Conservation (phyloP, 345 rosid genomes). For the Excoecaria cochinchinensis region DNA sequence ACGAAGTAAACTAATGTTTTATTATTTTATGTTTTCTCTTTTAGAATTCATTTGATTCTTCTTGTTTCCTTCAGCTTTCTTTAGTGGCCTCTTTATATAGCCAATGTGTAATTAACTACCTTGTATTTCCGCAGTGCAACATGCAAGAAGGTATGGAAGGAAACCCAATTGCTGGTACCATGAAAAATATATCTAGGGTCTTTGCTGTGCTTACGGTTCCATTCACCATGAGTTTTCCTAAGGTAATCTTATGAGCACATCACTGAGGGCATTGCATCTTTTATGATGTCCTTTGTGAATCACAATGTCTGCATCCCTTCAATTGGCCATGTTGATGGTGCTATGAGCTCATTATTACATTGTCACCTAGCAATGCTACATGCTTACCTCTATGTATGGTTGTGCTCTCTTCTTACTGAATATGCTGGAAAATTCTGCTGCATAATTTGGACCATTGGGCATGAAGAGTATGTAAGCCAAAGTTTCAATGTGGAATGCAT, state of each 20-base stretch:
- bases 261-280: not conserved
- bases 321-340: not conserved
- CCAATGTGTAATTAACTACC: not conserved
- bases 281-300: not conserved
- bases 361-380: not conserved
- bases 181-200: slow-evolving; percentile 57
- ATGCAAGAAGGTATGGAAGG: slow-evolving; percentile 95
- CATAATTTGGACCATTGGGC: not conserved
- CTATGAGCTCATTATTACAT: not conserved
- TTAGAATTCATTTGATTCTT: not conserved
- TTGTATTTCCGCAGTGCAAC: slow-evolving; percentile 48
- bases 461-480: too few species aligned
- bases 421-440: not conserved
- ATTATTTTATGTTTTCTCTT: not conserved
- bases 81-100: not conserved
- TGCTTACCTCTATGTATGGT: not conserved
- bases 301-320: not conserved
- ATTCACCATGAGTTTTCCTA: slow-evolving; percentile 67
- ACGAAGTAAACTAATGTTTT: not conserved
- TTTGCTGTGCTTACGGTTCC: slow-evolving; percentile 72
- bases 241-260: slow-evolving; percentile 38
- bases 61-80: not conserved
- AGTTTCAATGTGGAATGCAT: too few species aligned
- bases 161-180: slow-evolving; percentile 52
- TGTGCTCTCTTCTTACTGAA: not conserved